These are phyloP conservation scores for Kitagawia praeruptora DNA, from an alignment of 129 eudicot genomes.

Conservation along the genomic window DNA sequence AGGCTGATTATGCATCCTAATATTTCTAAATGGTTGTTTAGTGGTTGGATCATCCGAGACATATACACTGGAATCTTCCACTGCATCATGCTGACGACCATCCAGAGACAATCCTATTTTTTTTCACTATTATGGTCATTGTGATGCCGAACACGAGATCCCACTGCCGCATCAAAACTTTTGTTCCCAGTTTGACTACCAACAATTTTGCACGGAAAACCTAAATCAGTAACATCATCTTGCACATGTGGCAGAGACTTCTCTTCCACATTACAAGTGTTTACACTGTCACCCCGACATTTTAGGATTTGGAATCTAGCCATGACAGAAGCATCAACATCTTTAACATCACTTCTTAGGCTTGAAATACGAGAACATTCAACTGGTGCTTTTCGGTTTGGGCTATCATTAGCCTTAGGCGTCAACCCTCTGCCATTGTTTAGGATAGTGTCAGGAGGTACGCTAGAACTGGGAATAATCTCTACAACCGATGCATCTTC, in stretches of 20 bases:
- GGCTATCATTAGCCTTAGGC: conserved; percentile 21
- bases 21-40: background rate
- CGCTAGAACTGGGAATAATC: conserved; percentile 13
- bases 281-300: conserved; percentile 24
- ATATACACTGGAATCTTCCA: background rate
- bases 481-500: background rate
- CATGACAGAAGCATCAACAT: conserved; percentile 49
- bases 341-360: conserved; percentile 16
- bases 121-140: background rate
- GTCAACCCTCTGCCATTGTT: background rate
- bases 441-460: conserved; percentile 10
- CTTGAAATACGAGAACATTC: conserved; percentile 6
- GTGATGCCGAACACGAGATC: conserved; percentile 16
- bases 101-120: background rate
- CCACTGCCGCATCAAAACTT: conserved; percentile 13
- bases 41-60: background rate
- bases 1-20: background rate
- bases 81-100: background rate
- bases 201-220: background rate
- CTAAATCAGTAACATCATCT: background rate
- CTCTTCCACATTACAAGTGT: conserved; percentile 1
- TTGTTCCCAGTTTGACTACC: background rate
- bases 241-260: conserved; percentile 1
- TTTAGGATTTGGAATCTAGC: conserved; percentile 53
- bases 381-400: background rate